Base-by-base conservation (phyloP, 1,139 yeast genomes). In the Scheffersomyces illinoinensis region DNA sequence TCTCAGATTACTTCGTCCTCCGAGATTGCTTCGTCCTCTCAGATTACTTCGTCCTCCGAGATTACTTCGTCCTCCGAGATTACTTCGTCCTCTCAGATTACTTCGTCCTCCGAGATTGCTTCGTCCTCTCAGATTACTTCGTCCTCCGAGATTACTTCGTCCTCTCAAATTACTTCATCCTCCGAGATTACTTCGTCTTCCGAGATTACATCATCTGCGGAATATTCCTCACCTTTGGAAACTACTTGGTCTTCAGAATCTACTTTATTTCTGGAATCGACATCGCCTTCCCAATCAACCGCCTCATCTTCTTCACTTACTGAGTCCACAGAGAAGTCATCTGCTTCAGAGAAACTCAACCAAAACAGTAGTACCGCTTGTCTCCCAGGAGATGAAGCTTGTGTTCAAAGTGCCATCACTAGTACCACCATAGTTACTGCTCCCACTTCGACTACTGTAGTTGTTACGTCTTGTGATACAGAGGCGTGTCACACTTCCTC, bases 261-360 rank as follows among this genome's bases (percentile, higher is more conserved):
- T 10, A 26, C 43, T 33, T 33, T 17, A 4, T 33, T 5, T 12
- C 4, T 21, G 21, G 53, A 26, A 19, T 39, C 53, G 5, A 20
- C 52, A 26, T 48, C 53, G 14, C 17, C 54, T 20, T 52, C 57
- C 20, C 57, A 66, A 48, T 52, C 53, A 23, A 48, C 62, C 48
- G 54, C 59, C 12, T 43, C 54, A 24, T 49, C 61, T 26, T 49
- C 61, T 26, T 56, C 64, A 47, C 56, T 64, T 49, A 55, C 60
- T 24, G 43, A 65, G 8, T 58, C 64, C 23, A 54, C 63, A 12
- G 56, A 58, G 47, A 20, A 58, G 17, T 12, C 58, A n/a, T 53
- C 56, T 50, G 47, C 52, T 18, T 57, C 62, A 19, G 52, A 64
- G 17, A 59, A 58, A 49, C 39, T 62, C 12, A 54, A 51, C 53